Evolutionary conservation across 192 early-diverging fungal genomes (phyloP).

Genomic region (Oehlia diaphana): DNA sequence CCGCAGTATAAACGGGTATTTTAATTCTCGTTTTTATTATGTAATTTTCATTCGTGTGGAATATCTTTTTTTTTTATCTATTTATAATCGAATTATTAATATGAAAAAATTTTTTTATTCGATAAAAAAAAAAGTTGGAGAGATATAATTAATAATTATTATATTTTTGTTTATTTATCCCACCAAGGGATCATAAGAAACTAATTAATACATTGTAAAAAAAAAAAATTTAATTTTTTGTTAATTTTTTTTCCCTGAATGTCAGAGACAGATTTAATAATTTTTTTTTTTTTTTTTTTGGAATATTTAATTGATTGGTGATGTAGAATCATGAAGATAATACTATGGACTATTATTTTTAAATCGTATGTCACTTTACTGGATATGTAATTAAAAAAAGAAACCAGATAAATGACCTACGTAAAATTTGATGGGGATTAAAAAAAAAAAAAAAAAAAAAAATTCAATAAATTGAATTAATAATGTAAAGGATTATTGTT

Average conservation of each 20-base stretch:
- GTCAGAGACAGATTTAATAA: no score
- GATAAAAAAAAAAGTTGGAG: not conserved
- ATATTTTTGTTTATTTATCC: not conserved
- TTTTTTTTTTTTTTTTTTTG: not conserved
- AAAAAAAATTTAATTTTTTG: not conserved
- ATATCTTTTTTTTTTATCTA: not conserved
- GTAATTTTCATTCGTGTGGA: not conserved
- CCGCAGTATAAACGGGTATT: not conserved
- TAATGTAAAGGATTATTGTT: no score
- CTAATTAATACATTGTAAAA: not conserved
- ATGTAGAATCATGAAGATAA: not conserved
- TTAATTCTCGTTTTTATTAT: no score
- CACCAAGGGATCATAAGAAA: not conserved
- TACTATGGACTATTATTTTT: no score
- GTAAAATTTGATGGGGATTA: no score
- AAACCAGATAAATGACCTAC: no score
- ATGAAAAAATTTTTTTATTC: not conserved
- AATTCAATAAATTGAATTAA: no score
- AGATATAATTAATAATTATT: not conserved
- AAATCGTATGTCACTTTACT: no score
- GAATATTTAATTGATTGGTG: not conserved
- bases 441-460: no score
- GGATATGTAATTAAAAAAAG: no score
- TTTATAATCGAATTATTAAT: no score
- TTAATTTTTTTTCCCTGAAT: no score